Conservation (phyloP, 441 rosid species). For the Eruca vesicaria region DNA sequence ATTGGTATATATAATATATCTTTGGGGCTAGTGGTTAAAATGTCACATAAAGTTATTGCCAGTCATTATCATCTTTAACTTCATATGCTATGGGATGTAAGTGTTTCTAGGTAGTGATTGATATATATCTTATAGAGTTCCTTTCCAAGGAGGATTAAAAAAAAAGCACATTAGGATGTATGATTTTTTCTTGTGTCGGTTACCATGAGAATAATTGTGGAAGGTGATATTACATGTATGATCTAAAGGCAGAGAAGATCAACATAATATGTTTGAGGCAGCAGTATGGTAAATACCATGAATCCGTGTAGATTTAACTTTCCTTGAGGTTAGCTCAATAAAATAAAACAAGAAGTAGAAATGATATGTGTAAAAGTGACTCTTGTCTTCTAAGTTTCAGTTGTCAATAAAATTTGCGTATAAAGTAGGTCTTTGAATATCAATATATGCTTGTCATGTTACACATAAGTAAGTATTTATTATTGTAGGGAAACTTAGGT, state of each 20-base stretch:
- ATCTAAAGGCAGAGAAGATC: too few species aligned
- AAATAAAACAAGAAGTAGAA: not conserved
- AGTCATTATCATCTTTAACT: conserved; percentile 16
- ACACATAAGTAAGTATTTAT: not conserved
- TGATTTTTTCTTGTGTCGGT: too few species aligned
- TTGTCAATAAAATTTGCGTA: not conserved
- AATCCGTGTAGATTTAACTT: too few species aligned
- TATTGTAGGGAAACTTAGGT: conserved; percentile 9
- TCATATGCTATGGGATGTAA: not conserved
- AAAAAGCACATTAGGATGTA: not conserved
- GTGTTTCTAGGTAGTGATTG: not conserved
- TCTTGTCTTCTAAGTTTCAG: not conserved
- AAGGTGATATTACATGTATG: too few species aligned
- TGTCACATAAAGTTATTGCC: not conserved
- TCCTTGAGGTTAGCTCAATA: not conserved
- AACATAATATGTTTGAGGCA: too few species aligned
- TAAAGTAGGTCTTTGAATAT: not conserved
- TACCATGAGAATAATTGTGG: too few species aligned
- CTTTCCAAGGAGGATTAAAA: not conserved
- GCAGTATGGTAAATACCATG: too few species aligned
- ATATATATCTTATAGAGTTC: not conserved
- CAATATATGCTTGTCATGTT: conserved; percentile 5
- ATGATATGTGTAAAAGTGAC: not conserved
- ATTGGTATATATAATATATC: not conserved
- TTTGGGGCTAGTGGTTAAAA: not conserved